phyloP scores from a whole-genome alignment of 1,284 basidiomycete genomes.

The Xerocomus cyaneibrunnescens region DNA sequence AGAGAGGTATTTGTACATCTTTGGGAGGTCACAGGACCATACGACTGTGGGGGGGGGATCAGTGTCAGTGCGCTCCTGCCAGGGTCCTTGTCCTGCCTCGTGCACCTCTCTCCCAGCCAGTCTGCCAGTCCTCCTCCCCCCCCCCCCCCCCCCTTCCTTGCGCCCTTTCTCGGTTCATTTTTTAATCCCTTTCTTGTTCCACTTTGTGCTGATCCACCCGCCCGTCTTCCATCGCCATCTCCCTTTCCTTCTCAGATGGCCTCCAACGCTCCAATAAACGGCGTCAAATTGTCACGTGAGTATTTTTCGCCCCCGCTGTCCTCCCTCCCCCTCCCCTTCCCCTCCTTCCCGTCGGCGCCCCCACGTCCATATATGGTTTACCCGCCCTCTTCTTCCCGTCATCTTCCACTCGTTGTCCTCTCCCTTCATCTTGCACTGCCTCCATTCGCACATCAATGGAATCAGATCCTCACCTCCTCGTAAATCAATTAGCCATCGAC shows the following conservation, averaged over 20 bases:
- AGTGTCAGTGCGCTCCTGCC: conserved; percentile 29
- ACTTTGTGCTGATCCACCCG: conserved; percentile 19
- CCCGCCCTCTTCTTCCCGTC: conserved; percentile 25
- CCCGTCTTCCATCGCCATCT: not conserved
- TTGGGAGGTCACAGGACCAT: conserved; percentile 37
- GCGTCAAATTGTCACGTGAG: conserved; percentile 87
- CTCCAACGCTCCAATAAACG: conserved; percentile 82
- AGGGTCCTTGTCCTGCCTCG: conserved; percentile 29
- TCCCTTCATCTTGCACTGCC: conserved; percentile 8
- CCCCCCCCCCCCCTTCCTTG: not conserved
- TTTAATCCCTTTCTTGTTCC: not conserved
- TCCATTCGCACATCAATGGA: conserved; percentile 26
- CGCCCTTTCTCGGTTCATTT: not conserved
- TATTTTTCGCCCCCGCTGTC: conserved; percentile 26
- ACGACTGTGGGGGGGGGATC: conserved; percentile 9
- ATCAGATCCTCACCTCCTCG: conserved; percentile 22
- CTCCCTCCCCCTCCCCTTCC: conserved; percentile 18
- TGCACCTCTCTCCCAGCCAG: conserved; percentile 9
- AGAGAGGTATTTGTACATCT: conserved; percentile 35
- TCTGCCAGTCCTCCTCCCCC: conserved; percentile 2
- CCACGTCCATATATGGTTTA: conserved; percentile 37
- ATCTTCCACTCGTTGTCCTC: conserved; percentile 20
- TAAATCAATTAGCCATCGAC: conserved; percentile 65
- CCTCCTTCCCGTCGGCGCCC: conserved; percentile 19
- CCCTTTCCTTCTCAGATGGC: conserved; percentile 49